Evolutionary conservation across 1,139 yeast genomes (phyloP).

Genomic region (Wickerhamomyces sp.): DNA sequence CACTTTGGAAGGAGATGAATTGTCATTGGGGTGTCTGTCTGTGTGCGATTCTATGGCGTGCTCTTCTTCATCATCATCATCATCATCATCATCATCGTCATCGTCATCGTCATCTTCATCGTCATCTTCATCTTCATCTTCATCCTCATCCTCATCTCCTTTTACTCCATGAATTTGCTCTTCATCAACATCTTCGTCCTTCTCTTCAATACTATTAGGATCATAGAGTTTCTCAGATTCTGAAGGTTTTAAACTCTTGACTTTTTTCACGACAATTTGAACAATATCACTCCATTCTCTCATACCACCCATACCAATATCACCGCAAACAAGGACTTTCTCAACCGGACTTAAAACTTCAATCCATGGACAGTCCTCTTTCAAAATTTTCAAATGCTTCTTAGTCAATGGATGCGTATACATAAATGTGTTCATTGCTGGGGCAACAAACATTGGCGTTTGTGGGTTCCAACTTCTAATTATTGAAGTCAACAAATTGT

Average conservation of each 20-base stretch:
- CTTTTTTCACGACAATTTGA: conserved; percentile 59
- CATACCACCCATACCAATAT: conserved; percentile 98
- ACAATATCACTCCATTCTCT: conserved; percentile 94
- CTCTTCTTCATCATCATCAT: conserved; percentile 30
- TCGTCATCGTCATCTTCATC: conserved; percentile 32
- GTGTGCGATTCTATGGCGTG: conserved; percentile 25
- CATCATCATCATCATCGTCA: conserved; percentile 34
- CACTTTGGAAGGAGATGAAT: not conserved
- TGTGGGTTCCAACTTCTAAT: conserved; percentile 91
- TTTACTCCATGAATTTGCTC: conserved; percentile 26
- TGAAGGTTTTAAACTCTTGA: conserved; percentile 25
- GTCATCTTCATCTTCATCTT: conserved; percentile 27
- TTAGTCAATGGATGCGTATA: conserved; percentile 92
- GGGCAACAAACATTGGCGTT: conserved; percentile 83
- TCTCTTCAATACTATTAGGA: conserved; percentile 15
- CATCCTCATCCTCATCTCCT: conserved; percentile 28
- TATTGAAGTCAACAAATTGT: conserved; percentile 78
- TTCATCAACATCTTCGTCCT: conserved; percentile 26
- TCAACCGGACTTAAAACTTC: conserved; percentile 89
- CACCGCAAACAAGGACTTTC: conserved; percentile 91
- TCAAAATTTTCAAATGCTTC: conserved; percentile 62
- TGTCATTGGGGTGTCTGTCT: not conserved
- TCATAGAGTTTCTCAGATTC: conserved; percentile 21
- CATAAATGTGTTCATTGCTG: conserved; percentile 97
- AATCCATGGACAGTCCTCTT: conserved; percentile 62